phyloP scores from a whole-genome alignment of 129 eudicot species.

The Smallanthus sonchifolius region DNA sequence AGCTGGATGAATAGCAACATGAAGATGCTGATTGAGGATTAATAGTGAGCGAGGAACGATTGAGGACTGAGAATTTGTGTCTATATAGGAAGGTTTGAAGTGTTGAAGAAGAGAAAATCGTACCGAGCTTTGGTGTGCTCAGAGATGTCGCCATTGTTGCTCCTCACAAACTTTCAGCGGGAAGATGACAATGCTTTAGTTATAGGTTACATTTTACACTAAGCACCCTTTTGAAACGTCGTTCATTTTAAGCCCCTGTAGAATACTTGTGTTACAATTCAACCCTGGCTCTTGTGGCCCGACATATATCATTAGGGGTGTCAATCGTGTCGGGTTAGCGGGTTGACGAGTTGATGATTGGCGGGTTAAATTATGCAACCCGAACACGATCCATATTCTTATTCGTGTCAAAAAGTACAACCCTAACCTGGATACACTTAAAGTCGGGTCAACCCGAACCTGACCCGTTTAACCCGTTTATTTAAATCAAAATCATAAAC shows the following conservation, averaged over 20 bases:
- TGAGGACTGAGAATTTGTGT: conserved; percentile 28
- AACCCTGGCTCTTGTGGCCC: too few species aligned
- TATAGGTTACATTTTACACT: background rate
- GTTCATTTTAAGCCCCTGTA: background rate
- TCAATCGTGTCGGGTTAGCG: too few species aligned
- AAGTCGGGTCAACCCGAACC: too few species aligned
- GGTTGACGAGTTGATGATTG: too few species aligned
- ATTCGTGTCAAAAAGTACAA: too few species aligned
- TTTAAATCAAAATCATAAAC: too few species aligned
- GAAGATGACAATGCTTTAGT: conserved; percentile 10
- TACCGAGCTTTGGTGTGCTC: conserved; percentile 56
- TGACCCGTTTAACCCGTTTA: too few species aligned
- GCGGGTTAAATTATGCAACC: too few species aligned
- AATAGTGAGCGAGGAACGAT: conserved; percentile 28
- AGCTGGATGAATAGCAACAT: background rate
- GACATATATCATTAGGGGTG: too few species aligned
- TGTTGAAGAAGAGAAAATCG: conserved; percentile 45
- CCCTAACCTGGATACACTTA: too few species aligned
- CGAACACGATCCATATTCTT: too few species aligned
- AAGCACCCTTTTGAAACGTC: background rate
- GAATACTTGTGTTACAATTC: background rate
- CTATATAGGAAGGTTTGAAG: conserved; percentile 30
- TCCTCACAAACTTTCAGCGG: background rate
- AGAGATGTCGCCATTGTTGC: conserved; percentile 53
- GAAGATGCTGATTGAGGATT: conserved; percentile 27